Base-by-base conservation (phyloP, 208 protist genomes). In the Crithidia sp. region DNA sequence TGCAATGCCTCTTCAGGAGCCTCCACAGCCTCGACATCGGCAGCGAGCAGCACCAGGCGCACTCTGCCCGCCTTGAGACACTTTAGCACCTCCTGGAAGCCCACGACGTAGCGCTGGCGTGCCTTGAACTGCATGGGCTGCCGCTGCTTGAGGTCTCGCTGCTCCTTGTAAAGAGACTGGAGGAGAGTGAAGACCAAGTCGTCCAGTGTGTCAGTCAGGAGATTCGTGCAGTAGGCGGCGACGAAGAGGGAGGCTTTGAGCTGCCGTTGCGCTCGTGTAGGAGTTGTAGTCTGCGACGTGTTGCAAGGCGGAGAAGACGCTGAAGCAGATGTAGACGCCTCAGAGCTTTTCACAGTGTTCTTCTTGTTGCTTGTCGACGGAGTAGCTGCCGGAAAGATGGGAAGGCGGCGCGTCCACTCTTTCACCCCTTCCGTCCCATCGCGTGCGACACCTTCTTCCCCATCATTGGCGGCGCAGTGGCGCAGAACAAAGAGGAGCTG, bases 171-270 rank as follows among this genome's bases (percentile, higher is more conserved):
- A 39, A 91, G 77, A 10, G 67, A 61, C 45, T 88, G 86, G 13
- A 94, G 71, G 6, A 86, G 78, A 7, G 89, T 88, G 74, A 90
- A 94, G 65, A 76, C 68, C 49, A 91, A 62, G 64, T 91, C 89
- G 50, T 94, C 89, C 17, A 94, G 73, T 2, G 44, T 56, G 71
- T 91, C 85, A 1, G 84, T 89, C 36, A 94, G 36, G 5, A 88
- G 47, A 53, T 94, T 94, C 0, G 53, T 49, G 47, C 78, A 84
- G 72, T 88, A 85, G 4, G 62, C 10, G 1, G 53, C 85, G 13
- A 86, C 77, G 41, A 77, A 81, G 10, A 87, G 74, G 5, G 56
- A 50, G 5, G 56, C n/a, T 17, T 50, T 71, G 56, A 64, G 66
- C 7, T 57, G 62, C 49, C 71, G 62, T 45, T 70, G 71, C 40